Evolutionary conservation across 805 yeast genomes (phyloP).

Genomic region (Torulaspora gathmanii): DNA sequence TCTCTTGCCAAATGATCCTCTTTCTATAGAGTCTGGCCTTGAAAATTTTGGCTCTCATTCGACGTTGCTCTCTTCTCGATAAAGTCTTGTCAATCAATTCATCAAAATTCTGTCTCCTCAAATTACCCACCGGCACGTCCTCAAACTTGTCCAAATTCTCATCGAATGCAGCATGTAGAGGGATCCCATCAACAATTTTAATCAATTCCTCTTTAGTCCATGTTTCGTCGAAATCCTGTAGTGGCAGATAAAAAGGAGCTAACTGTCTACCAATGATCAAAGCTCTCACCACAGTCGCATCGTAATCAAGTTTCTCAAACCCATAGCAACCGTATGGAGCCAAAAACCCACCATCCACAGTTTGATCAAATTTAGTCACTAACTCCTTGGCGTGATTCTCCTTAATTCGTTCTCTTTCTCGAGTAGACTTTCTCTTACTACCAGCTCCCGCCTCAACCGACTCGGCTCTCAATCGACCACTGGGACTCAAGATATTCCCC

Average conservation of each 20-base stretch:
- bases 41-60: constrained; percentile 30
- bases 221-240: constrained; percentile 66
- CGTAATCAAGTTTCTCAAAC: constrained; percentile 65
- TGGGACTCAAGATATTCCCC: constrained; percentile 22
- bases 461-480: constrained; percentile 26
- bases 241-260: constrained; percentile 88
- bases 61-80: constrained; percentile 32
- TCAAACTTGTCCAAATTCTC: constrained; percentile 38
- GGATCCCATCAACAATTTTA: constrained; percentile 44
- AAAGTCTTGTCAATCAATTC: constrained; percentile 28
- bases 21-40: constrained; percentile 35
- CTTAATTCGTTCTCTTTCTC: constrained; percentile 49
- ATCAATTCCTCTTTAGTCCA: constrained; percentile 73
- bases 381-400: constrained; percentile 54
- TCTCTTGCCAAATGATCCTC: constrained; percentile 48
- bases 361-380: constrained; percentile 58
- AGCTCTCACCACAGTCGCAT: constrained; percentile 64
- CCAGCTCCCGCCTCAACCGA: constrained; percentile 16
- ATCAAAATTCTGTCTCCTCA: constrained; percentile 28
- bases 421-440: constrained; percentile 40
- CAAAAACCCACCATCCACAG: constrained; percentile 88
- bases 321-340: constrained; percentile 90
- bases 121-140: constrained; percentile 32
- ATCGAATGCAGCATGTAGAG: constrained; percentile 51
- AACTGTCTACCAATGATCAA: constrained; percentile 64